Evolutionary conservation across 768 basidiomycete genomes (phyloP).

Genomic region (Mycena metata): DNA sequence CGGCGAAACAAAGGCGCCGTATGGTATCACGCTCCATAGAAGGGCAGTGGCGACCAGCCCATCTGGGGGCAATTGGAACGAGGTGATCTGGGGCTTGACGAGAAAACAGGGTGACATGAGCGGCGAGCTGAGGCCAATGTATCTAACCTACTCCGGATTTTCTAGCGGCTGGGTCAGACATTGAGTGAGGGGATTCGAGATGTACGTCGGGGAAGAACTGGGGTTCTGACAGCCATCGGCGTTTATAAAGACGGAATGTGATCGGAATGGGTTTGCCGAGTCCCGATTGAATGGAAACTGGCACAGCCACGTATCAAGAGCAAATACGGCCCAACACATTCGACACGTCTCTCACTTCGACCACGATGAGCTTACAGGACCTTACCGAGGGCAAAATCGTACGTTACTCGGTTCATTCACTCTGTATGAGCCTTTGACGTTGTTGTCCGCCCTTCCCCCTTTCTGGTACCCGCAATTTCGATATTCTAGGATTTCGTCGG

Average conservation of each 20-base stretch:
- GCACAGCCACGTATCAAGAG: constrained; percentile 10
- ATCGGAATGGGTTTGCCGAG: no score
- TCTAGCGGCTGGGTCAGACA: no score
- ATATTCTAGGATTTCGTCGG: constrained; percentile 70
- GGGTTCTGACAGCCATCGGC: no score
- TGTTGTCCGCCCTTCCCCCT: neutral
- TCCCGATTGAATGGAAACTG: neutral
- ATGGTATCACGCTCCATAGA: constrained; percentile 49
- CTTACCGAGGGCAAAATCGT: constrained; percentile 60
- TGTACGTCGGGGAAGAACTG: no score
- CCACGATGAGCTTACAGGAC: constrained; percentile 46
- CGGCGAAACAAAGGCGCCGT: constrained; percentile 45
- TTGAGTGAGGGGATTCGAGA: no score
- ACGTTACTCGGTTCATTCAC: constrained; percentile 13
- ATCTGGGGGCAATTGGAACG: constrained; percentile 62
- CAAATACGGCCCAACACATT: constrained; percentile 4
- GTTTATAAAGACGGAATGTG: no score
- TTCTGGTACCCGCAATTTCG: constrained; percentile 8
- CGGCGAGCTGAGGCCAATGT: no score
- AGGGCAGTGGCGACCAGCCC: constrained; percentile 40
- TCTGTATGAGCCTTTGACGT: neutral
- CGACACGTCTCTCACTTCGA: constrained; percentile 9
- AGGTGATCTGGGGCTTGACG: constrained; percentile 64
- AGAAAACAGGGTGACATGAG: no score
- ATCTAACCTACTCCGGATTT: no score